Base-by-base conservation (phyloP, 768 basidiomycete species). In the Tylopilus vinaceipallidus region DNA sequence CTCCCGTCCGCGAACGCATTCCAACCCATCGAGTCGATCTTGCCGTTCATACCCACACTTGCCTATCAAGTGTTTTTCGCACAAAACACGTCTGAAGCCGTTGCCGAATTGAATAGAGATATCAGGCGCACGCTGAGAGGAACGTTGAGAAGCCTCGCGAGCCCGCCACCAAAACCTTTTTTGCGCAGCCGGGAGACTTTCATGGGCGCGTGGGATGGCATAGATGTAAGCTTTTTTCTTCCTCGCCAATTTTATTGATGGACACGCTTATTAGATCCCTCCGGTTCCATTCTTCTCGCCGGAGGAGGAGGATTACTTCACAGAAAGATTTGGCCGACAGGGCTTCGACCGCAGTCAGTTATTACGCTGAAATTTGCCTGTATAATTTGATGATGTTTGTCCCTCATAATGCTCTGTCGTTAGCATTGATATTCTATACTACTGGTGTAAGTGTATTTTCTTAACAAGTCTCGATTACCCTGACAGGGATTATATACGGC, bases 271-370 rank as follows among this genome's bases (percentile, higher is more conserved):
- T 16, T 41, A 86, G 81, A 81, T 87, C 30, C 77, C 81, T 2
- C 75, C 78, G 0, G 74, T 86, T 41, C 77, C 81, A 0, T 88
- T 82, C 65, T 76, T 88, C 37, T 74, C 76, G 0, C 36, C 58
- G 0, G 75, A 77, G 10, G 83, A 89, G 62, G 87, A 89, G 57
- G 78, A 84, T 56, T 88, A 88, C 58, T 79, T 86, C 50, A 76
- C 87, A 0, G 75, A 85, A 43, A 79, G 83, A 53, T 88, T 79
- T 54, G 59, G 60, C 34, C 68, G 69, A 10, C 82, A 81, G 54
- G 80, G 82, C 0, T 88, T 88, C 57, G 68, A 72, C 43, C 61
- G 81, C 48, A 84, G 88, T 88, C 55, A 20, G 83, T 70, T 12
- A n/a, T 26, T 42, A 1, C 6, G 11, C 8, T 12, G 8, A 36